These are phyloP conservation scores for Mycena venus DNA, from an alignment of 768 basidiomycete genomes.

Conservation along the genomic window DNA sequence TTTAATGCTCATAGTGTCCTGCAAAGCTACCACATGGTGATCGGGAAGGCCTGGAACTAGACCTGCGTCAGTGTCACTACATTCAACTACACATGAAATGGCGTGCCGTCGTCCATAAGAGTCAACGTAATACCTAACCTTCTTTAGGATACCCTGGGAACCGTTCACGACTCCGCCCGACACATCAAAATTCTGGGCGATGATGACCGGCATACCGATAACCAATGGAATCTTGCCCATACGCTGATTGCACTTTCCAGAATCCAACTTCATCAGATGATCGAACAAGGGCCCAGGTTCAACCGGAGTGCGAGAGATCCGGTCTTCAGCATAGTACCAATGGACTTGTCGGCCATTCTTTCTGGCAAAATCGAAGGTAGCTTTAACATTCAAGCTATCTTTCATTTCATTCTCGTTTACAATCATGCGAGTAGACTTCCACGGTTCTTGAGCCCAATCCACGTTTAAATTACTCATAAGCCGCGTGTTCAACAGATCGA, in stretches of 20 bases:
- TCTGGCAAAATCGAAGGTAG: not conserved
- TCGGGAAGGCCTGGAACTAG: conserved; percentile 26
- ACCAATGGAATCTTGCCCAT: conserved; percentile 42
- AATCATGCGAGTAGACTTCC: conserved; percentile 2
- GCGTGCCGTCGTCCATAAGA: conserved; percentile 31
- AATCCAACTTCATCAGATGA: not conserved
- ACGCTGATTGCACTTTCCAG: conserved; percentile 30
- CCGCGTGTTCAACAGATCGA: conserved; percentile 24
- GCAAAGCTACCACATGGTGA: conserved; percentile 30
- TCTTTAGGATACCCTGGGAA: conserved; percentile 20
- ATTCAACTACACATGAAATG: conserved; percentile 35
- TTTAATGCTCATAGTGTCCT: too few species aligned
- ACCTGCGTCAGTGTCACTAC: not conserved
- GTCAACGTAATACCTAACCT: conserved; percentile 32
- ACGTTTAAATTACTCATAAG: not conserved
- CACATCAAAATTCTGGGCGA: conserved; percentile 44
- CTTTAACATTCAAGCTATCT: not conserved
- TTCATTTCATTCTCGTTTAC: not conserved
- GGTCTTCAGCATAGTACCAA: not conserved
- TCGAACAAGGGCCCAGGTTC: not conserved
- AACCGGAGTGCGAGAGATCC: not conserved
- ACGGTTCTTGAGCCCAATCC: not conserved
- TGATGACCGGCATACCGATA: conserved; percentile 46
- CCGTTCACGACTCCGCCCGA: conserved; percentile 44
- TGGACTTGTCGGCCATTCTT: not conserved